Conservation (phyloP, 2,329 filamentous ascomycete species). For the Helicocarpus griseus region DNA sequence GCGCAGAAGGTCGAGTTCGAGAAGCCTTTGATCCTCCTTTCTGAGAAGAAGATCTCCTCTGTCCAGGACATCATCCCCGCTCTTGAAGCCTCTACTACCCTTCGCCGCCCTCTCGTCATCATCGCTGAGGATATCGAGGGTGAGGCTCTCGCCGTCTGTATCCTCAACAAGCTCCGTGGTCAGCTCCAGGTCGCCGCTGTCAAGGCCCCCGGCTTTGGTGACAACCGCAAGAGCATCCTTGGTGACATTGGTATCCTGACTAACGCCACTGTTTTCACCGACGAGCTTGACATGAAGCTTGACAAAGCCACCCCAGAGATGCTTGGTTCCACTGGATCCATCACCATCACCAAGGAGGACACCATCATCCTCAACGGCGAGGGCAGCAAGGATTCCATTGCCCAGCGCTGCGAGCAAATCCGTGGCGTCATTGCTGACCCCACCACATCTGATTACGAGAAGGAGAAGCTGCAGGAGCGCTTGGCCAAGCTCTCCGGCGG, state of each 20-base stretch:
- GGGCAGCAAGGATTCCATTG: constrained; percentile 84
- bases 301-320: constrained; percentile 95
- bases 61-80: constrained; percentile 98
- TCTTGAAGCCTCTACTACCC: constrained; percentile 91
- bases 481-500: constrained; percentile 98
- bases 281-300: constrained; percentile 97
- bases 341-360: constrained; percentile 99
- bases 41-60: constrained; percentile 99
- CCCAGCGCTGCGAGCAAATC: constrained; percentile 98
- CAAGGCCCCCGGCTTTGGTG: constrained; percentile 98
- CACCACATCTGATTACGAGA: constrained; percentile 96
- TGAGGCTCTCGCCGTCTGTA: constrained; percentile 96
- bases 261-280: constrained; percentile 94
- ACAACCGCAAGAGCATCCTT: constrained; percentile 99
- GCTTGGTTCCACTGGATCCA: constrained; percentile 93
- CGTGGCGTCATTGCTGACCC: constrained; percentile 92
- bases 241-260: constrained; percentile 93
- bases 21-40: constrained; percentile 96
- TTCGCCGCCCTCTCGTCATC: constrained; percentile 91
- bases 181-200: constrained; percentile 97
- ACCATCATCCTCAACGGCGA: constrained; percentile 97
- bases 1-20: constrained; percentile 98
- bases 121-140: constrained; percentile 99
- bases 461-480: constrained; percentile 99
- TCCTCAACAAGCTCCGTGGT: constrained; percentile 99